These are phyloP conservation scores for Filobasidium floriforme DNA, from an alignment of 768 basidiomycete genomes.

Conservation along the genomic window DNA sequence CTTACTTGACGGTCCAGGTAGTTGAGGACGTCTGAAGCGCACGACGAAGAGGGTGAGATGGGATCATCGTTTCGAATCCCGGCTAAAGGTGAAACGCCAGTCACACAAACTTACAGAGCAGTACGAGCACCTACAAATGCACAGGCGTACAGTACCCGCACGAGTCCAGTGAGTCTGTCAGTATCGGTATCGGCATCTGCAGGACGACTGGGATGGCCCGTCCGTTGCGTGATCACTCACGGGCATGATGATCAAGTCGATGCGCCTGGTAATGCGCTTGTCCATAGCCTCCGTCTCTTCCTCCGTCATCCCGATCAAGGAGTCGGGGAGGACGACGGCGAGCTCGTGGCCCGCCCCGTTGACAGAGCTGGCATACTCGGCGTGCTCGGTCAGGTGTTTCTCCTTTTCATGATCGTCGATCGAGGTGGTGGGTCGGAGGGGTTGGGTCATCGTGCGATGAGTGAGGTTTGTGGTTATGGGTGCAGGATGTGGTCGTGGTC, in stretches of 20 bases:
- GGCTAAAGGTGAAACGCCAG: too few relatives aligned
- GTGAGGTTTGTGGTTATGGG: too few relatives aligned
- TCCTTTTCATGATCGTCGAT: conserved; percentile 26
- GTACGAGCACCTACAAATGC: conserved; percentile 15
- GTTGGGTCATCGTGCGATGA: background rate
- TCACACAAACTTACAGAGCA: conserved; percentile 19
- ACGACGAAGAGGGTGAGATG: too few relatives aligned
- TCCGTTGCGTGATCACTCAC: conserved; percentile 14
- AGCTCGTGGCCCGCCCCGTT: conserved; percentile 26
- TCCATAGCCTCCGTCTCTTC: conserved; percentile 33
- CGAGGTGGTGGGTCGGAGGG: background rate
- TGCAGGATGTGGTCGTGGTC: too few relatives aligned
- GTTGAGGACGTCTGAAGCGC: conserved; percentile 8
- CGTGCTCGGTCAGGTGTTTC: conserved; percentile 22
- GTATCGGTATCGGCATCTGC: too few relatives aligned
- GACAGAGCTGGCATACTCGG: conserved; percentile 14
- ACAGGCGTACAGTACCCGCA: too few relatives aligned
- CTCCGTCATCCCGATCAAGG: conserved; percentile 27
- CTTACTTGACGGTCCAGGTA: conserved; percentile 28
- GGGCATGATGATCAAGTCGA: conserved; percentile 39
- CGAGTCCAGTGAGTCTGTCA: too few relatives aligned
- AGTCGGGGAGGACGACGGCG: conserved; percentile 29
- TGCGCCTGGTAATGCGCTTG: conserved; percentile 30
- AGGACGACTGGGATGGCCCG: background rate
- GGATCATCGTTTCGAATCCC: too few relatives aligned